phyloP scores from a whole-genome alignment of 352 stramenopile species.

The Peronospora farinosa region DNA sequence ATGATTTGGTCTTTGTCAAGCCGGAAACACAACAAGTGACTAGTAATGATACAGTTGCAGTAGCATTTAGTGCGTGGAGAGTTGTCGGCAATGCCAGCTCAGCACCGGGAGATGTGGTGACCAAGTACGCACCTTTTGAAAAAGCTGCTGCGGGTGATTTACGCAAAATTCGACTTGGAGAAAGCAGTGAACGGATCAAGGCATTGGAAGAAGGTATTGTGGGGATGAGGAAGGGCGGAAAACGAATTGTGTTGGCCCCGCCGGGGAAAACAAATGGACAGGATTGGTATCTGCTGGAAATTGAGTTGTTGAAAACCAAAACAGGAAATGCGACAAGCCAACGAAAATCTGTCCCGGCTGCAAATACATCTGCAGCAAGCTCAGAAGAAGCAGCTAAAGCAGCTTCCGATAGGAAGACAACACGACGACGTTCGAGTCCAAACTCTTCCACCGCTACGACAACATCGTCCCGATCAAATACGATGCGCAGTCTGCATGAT shows the following conservation, averaged over 20 bases:
- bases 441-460: slow-evolving; percentile 11
- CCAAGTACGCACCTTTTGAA: slow-evolving; percentile 77
- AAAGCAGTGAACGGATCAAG: slow-evolving; percentile 76
- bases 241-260: slow-evolving; percentile 85
- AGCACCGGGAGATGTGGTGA: slow-evolving; percentile 53
- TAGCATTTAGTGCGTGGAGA: slow-evolving; percentile 68
- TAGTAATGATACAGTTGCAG: slow-evolving; percentile 52
- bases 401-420: slow-evolving; percentile 20
- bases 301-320: slow-evolving; percentile 72
- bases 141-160: slow-evolving; percentile 41
- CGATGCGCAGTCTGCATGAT: slow-evolving; percentile 10
- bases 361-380: slow-evolving; percentile 12
- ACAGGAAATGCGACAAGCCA: slow-evolving; percentile 27
- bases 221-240: slow-evolving; percentile 85
- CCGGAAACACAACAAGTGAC: slow-evolving; percentile 34
- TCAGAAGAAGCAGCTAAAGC: slow-evolving; percentile 13
- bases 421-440: slow-evolving; percentile 32
- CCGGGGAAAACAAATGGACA: slow-evolving; percentile 71
- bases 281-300: slow-evolving; percentile 80
- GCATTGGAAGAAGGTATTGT: slow-evolving; percentile 84
- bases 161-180: slow-evolving; percentile 71
- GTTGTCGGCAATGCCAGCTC: slow-evolving; percentile 64
- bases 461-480: slow-evolving; percentile 19
- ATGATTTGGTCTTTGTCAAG: slow-evolving; percentile 43
- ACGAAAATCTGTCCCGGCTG: slow-evolving; percentile 27